Percentiles rank a stretch among this genome's conserved stretches.
phyloP scores from a whole-genome alignment of 78 protist species.

The Pigoraptor vietnamica region DNA sequence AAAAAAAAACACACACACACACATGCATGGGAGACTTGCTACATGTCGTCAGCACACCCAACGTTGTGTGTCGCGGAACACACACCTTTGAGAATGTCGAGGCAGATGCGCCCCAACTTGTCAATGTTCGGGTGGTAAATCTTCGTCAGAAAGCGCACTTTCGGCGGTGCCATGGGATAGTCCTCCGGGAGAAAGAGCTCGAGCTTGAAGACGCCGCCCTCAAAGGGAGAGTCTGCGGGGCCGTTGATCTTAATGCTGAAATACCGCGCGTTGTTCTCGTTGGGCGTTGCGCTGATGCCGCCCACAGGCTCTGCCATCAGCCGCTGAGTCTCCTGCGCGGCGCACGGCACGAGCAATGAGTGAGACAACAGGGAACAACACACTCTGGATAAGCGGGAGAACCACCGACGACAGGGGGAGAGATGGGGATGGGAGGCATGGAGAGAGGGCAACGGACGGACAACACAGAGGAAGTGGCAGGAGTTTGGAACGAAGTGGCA shows the following conservation, averaged over 20 bases:
- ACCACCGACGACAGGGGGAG: no score
- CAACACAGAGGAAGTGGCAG: no score
- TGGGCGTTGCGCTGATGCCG: background rate
- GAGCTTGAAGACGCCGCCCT: slow-evolving; percentile 80
- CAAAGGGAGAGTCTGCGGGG: slow-evolving; percentile 24
- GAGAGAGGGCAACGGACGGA: no score
- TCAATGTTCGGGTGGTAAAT: slow-evolving; percentile 99
- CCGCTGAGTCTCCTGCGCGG: slow-evolving; percentile 11
- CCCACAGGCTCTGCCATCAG: background rate
- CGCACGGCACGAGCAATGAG: no score
- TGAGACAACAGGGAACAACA: no score
- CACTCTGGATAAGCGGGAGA: no score
- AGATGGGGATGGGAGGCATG: no score
- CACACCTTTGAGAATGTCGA: slow-evolving; percentile 87
- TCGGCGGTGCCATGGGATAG: slow-evolving; percentile 14
- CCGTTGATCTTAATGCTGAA: slow-evolving; percentile 12
- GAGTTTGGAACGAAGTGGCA: no score
- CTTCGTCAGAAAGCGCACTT: slow-evolving; percentile 60
- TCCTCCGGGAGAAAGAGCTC: slow-evolving; percentile 12
- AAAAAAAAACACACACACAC: background rate
- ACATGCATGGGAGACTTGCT: background rate
- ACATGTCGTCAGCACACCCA: no score
- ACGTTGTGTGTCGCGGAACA: no score
- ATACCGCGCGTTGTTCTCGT: background rate
- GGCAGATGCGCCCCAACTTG: slow-evolving; percentile 92